phyloP scores from a whole-genome alignment of 192 early-diverging fungal genomes.

The Entomortierella beljakovae region DNA sequence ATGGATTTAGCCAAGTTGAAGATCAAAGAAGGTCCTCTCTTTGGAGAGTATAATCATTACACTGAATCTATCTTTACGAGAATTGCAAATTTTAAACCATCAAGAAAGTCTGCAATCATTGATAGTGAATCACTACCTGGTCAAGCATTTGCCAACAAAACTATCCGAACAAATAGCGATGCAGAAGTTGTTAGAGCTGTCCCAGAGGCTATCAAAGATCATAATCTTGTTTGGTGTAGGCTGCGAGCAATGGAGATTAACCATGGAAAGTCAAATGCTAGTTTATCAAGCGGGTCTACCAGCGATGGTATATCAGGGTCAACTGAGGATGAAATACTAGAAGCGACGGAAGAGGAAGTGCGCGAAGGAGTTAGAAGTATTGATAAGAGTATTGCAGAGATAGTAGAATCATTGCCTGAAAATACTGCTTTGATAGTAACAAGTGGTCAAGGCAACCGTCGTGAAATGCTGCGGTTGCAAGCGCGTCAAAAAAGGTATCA shows the following conservation, averaged over 20 bases:
- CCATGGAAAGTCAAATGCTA: constrained; percentile 14
- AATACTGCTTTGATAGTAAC: constrained; percentile 55
- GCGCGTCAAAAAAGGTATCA: constrained; percentile 28
- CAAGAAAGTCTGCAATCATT: constrained; percentile 39
- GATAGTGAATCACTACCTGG: constrained; percentile 19
- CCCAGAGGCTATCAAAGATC: constrained; percentile 5
- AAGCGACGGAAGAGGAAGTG: constrained; percentile 24
- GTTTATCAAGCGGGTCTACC: neutral
- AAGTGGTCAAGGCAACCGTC: constrained; percentile 54
- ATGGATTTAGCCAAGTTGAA: constrained; percentile 73
- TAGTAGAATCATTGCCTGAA: constrained; percentile 51
- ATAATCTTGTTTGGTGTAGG: constrained; percentile 36
- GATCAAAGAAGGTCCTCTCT: constrained; percentile 53
- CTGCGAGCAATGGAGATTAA: constrained; percentile 47
- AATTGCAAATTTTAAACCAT: constrained; percentile 15
- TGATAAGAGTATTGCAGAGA: constrained; percentile 44
- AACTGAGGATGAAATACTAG: neutral
- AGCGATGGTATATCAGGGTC: neutral
- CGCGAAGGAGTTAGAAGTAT: constrained; percentile 26
- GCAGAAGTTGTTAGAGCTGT: constrained; percentile 19
- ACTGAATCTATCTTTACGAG: constrained; percentile 30
- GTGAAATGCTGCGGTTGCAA: constrained; percentile 29
- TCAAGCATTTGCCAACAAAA: neutral
- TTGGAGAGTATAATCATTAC: constrained; percentile 53
- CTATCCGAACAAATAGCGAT: constrained; percentile 22